These are phyloP conservation scores for Moelleriella libera DNA, from an alignment of 2,329 filamentous ascomycete genomes.

Conservation along the genomic window DNA sequence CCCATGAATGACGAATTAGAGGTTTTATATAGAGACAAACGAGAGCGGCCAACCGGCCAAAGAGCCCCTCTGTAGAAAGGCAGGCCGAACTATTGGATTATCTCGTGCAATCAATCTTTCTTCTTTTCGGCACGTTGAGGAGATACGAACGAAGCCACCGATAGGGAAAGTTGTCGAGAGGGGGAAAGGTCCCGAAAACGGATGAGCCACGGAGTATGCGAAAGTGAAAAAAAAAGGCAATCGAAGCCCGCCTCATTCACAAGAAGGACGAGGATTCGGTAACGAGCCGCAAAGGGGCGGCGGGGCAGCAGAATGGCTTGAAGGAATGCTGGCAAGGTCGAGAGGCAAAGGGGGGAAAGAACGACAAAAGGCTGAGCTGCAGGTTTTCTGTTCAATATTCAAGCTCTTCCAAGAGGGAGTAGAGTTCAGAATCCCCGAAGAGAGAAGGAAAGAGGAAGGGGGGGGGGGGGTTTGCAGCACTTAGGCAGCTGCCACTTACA, in stretches of 20 bases:
- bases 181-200: background rate
- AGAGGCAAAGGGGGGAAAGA: background rate
- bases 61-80: too few species aligned
- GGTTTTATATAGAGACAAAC: background rate
- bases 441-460: background rate
- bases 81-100: too few species aligned
- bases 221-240: background rate
- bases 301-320: background rate
- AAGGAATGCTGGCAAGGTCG: background rate
- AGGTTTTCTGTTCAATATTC: background rate
- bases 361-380: background rate
- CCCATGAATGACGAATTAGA: background rate
- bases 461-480: background rate
- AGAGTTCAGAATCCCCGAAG: background rate
- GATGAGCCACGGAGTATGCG: background rate
- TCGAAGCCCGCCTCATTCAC: background rate
- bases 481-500: background rate
- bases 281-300: background rate
- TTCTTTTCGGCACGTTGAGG: background rate
- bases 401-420: background rate
- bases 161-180: background rate
- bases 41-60: too few species aligned
- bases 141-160: background rate
- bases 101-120: background rate
- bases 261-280: background rate